These are phyloP conservation scores for Nyctanthes arbortristis DNA, from an alignment of 257 asterid species.

Conservation along the genomic window DNA sequence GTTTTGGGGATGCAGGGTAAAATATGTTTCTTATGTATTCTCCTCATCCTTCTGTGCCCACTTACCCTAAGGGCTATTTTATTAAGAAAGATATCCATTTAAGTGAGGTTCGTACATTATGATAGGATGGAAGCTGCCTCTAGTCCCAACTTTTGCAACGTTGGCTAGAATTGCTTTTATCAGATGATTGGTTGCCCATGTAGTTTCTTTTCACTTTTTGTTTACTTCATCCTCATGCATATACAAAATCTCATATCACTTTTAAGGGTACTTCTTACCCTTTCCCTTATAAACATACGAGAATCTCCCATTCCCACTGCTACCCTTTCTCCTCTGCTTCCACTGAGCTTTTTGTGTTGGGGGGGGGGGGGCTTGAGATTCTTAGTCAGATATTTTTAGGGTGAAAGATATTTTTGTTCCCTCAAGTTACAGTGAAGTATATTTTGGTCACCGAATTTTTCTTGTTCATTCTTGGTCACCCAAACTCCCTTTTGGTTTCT, in stretches of 20 bases:
- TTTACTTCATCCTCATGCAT: too few relatives aligned
- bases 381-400: background rate
- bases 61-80: background rate
- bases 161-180: constrained; percentile 1
- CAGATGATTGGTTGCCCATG: background rate
- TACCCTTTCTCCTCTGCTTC: background rate
- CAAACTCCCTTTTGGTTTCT: background rate
- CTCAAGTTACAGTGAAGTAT: background rate
- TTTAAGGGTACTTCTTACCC: background rate
- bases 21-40: background rate
- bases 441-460: background rate
- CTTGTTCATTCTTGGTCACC: background rate
- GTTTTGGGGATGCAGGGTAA: background rate
- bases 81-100: constrained; percentile 5
- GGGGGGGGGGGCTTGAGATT: background rate
- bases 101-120: background rate
- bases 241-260: background rate
- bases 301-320: background rate
- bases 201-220: background rate
- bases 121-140: background rate
- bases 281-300: background rate
- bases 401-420: background rate
- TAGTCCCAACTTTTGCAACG: background rate
- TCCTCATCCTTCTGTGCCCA: background rate
- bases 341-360: background rate